Conservation (phyloP, 306 rosid species). For the Prosopis cineraria region DNA sequence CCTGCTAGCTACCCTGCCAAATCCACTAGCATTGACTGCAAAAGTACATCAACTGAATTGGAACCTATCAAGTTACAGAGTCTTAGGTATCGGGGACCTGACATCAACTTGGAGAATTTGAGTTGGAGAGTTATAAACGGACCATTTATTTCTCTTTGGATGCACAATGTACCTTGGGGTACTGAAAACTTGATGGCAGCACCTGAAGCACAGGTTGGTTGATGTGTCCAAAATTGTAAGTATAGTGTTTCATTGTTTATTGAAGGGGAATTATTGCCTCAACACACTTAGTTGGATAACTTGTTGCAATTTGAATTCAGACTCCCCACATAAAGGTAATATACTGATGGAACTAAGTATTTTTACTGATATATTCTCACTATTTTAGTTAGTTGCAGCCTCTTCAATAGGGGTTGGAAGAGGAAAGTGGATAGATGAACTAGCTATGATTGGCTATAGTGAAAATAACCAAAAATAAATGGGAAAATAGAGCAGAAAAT, state of each 20-base stretch:
- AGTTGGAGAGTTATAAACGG: constrained; percentile 70
- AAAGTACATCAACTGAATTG: constrained; percentile 36
- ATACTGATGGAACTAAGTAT: background rate
- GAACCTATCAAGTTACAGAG: constrained; percentile 35
- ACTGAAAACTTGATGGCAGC: constrained; percentile 73
- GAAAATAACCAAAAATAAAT: too few relatives aligned
- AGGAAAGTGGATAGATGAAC: too few relatives aligned
- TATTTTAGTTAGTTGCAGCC: too few relatives aligned
- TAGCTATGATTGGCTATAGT: too few relatives aligned
- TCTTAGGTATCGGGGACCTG: constrained; percentile 59
- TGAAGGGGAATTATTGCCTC: background rate
- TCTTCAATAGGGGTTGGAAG: too few relatives aligned
- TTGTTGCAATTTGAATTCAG: background rate
- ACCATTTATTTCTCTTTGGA: constrained; percentile 80
- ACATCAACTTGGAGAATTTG: constrained; percentile 46
- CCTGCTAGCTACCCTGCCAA: constrained; percentile 47
- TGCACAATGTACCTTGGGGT: constrained; percentile 85
- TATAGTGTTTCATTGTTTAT: background rate
- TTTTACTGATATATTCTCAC: too few relatives aligned
- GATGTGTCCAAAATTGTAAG: background rate
- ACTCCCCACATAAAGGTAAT: background rate
- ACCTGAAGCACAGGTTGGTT: constrained; percentile 72
- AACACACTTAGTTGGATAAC: background rate
- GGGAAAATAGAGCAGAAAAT: too few relatives aligned
- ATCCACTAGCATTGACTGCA: constrained; percentile 26